Conservation (phyloP, 305 asterid species). For the Fraxinus dipetala region DNA sequence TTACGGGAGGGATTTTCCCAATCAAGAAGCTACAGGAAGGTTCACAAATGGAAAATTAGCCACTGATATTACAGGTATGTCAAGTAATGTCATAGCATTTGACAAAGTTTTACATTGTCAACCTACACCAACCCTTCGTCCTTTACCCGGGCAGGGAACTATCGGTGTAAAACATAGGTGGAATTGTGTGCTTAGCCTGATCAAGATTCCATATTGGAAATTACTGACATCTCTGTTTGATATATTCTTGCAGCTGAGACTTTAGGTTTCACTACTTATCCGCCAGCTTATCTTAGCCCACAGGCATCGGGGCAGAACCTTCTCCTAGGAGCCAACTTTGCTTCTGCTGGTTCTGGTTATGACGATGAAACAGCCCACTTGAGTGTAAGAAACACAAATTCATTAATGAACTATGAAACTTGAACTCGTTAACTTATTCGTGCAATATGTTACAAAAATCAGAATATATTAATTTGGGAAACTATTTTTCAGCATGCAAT, state of each 20-base stretch:
- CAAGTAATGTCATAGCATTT: not conserved
- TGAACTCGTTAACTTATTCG: not conserved
- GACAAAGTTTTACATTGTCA: not conserved
- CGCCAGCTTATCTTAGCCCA: conserved; percentile 87
- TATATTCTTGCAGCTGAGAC: conserved; percentile 62
- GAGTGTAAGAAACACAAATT: conserved; percentile 34
- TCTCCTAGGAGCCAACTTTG: conserved; percentile 78
- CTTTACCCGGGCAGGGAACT: not conserved
- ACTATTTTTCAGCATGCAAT: conserved; percentile 61
- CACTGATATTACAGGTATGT: conserved; percentile 73
- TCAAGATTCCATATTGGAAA: not conserved
- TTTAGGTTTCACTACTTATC: conserved; percentile 64
- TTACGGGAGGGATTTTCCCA: conserved; percentile 72
- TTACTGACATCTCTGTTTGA: not conserved
- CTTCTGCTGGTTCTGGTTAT: conserved; percentile 93
- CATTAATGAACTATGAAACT: not conserved
- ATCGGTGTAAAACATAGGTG: not conserved
- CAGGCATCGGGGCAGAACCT: conserved; percentile 76
- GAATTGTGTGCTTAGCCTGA: not conserved
- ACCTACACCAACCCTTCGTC: not conserved
- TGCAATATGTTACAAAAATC: not conserved
- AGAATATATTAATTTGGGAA: not conserved
- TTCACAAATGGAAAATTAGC: conserved; percentile 90
- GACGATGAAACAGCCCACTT: conserved; percentile 70
- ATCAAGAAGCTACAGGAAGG: conserved; percentile 71